A percentile compares a stretch with the other conserved stretches of the same genome.
These are phyloP conservation scores for Thymus quinquecostatus DNA, from an alignment of 257 asterid species.

Conservation along the genomic window DNA sequence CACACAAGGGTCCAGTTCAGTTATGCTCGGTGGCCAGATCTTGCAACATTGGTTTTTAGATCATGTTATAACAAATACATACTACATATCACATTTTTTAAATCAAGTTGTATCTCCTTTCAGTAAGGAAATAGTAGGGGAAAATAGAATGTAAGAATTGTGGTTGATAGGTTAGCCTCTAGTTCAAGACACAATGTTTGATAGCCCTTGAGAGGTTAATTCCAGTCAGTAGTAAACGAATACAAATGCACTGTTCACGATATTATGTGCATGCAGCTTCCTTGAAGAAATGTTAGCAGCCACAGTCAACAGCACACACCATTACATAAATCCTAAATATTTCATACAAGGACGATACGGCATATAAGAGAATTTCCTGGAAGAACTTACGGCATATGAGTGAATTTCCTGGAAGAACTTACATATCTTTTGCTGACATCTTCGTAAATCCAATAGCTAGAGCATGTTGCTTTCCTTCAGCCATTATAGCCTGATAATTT, in stretches of 20 bases:
- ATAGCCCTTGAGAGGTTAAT: not conserved
- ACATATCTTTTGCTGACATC: conserved; percentile 95
- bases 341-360: not conserved
- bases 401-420: conserved; percentile 45
- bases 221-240: not conserved
- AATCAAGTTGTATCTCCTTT: conserved; percentile 2
- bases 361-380: conserved; percentile 6
- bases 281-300: not conserved
- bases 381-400: conserved; percentile 54
- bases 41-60: not conserved
- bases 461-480: conserved; percentile 98
- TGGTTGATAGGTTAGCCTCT: conserved; percentile 8
- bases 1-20: not conserved
- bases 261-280: conserved; percentile 24
- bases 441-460: conserved; percentile 98
- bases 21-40: too few species aligned
- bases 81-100: not conserved
- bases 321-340: conserved; percentile 9
- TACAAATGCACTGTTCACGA: conserved; percentile 4
- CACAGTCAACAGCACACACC: conserved; percentile 3
- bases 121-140: not conserved
- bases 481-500: conserved; percentile 87
- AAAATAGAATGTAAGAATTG: not conserved
- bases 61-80: not conserved
- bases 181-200: conserved; percentile 14